Conservation (phyloP, 2,329 filamentous ascomycete species). For the Colletotrichum sp. region DNA sequence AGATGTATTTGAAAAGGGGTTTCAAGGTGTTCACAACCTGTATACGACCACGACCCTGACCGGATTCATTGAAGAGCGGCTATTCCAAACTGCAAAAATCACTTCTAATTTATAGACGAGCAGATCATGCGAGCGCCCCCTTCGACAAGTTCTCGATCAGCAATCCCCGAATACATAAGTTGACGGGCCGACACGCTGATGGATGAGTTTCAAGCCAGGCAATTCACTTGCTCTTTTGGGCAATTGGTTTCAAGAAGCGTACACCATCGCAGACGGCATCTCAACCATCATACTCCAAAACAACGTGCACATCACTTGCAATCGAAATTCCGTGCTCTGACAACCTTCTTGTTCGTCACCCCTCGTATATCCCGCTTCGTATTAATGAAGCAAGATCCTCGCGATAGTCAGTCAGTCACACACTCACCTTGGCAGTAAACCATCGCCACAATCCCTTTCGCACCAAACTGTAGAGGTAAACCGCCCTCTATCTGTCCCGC, state of each 20-base stretch:
- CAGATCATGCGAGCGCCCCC: background rate
- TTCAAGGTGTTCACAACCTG: too few relatives aligned
- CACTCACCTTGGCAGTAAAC: background rate
- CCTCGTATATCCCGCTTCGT: background rate
- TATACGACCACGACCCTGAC: too few relatives aligned
- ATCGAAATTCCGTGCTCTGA: too few relatives aligned
- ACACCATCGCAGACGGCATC: too few relatives aligned
- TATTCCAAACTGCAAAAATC: background rate
- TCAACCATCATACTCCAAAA: too few relatives aligned
- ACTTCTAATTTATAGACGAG: background rate
- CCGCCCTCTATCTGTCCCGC: background rate
- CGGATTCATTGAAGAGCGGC: too few relatives aligned
- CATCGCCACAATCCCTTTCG: background rate
- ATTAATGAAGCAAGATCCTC: background rate
- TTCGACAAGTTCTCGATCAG: background rate
- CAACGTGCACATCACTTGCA: too few relatives aligned
- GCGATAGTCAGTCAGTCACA: background rate
- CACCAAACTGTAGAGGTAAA: background rate
- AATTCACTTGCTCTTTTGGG: too few relatives aligned
- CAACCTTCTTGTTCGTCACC: background rate
- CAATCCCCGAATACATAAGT: background rate
- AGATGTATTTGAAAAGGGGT: too few relatives aligned
- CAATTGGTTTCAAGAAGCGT: too few relatives aligned
- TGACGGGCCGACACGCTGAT: background rate
- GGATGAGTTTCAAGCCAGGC: background rate